phyloP scores from a whole-genome alignment of 2,329 filamentous ascomycete species.

The Rhinocladiella mackenziei region DNA sequence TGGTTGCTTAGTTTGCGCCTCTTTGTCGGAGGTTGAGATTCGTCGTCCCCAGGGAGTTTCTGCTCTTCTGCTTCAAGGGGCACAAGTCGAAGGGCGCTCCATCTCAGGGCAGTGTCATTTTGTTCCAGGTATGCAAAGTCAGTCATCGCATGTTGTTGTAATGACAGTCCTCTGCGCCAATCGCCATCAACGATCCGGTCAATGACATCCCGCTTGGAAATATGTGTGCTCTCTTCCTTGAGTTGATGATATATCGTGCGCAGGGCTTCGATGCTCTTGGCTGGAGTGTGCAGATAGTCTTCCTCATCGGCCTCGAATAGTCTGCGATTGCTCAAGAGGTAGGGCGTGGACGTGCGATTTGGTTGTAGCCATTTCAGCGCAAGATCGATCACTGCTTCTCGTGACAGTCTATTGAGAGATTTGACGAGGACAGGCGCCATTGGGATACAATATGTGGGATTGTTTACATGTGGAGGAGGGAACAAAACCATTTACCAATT shows the following conservation, averaged over 20 bases:
- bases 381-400: constrained; percentile 66
- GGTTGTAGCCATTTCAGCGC: constrained; percentile 73
- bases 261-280: constrained; percentile 62
- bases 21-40: constrained; percentile 27
- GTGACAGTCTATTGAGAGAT: constrained; percentile 65
- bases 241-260: constrained; percentile 61
- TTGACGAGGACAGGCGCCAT: constrained; percentile 62
- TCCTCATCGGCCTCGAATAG: constrained; percentile 54
- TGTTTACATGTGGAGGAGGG: constrained; percentile 9
- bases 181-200: constrained; percentile 56
- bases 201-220: constrained; percentile 49
- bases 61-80: constrained; percentile 23
- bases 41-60: constrained; percentile 15
- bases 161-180: constrained; percentile 53
- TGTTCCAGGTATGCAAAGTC: constrained; percentile 54
- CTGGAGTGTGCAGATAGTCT: constrained; percentile 66
- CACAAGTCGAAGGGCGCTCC: constrained; percentile 51
- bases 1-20: constrained; percentile 29
- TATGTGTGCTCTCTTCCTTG: constrained; percentile 46
- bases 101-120: constrained; percentile 49
- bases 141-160: constrained; percentile 54
- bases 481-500: constrained; percentile 5
- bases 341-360: constrained; percentile 57
- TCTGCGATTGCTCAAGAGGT: constrained; percentile 50
- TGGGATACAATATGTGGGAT: constrained; percentile 44